Conservation (phyloP, 2,329 filamentous ascomycete species). For the Penicillium sp. region DNA sequence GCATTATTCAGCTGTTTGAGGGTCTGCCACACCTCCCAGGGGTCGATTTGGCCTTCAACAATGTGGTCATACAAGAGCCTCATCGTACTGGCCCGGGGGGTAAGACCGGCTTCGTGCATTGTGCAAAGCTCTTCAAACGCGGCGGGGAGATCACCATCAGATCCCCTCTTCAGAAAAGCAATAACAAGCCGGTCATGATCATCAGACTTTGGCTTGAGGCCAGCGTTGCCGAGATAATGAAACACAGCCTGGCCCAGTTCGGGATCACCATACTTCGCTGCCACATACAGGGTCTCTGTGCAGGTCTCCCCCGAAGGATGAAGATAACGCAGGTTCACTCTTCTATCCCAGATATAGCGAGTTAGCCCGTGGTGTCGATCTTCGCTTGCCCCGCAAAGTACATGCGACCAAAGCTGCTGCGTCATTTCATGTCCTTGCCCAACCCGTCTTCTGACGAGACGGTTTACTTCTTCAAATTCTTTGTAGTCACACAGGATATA, state of each 20-base stretch:
- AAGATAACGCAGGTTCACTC: conserved; percentile 63
- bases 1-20: conserved; percentile 60
- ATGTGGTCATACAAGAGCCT: conserved; percentile 65
- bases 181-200: conserved; percentile 83
- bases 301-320: conserved; percentile 68
- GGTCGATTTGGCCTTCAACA: conserved; percentile 49
- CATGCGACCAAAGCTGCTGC: conserved; percentile 67
- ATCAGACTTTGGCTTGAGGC: conserved; percentile 60
- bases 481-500: conserved; percentile 72
- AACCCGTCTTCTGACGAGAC: conserved; percentile 65
- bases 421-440: conserved; percentile 53
- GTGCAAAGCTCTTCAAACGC: conserved; percentile 73
- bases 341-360: conserved; percentile 71
- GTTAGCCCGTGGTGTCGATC: conserved; percentile 67
- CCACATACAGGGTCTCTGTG: conserved; percentile 71
- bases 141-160: conserved; percentile 61
- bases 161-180: conserved; percentile 61
- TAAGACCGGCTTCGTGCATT: conserved; percentile 69
- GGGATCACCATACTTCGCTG: conserved; percentile 69
- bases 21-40: conserved; percentile 58
- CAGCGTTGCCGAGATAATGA: conserved; percentile 63
- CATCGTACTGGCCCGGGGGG: conserved; percentile 64
- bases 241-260: conserved; percentile 73
- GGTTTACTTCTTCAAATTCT: conserved; percentile 77
- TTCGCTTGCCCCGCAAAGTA: conserved; percentile 76